Evolutionary conservation across 2,329 filamentous ascomycete genomes (phyloP), one percentile per base, ranked within the genome.

Genomic region (Colletotrichum chrysophilum): DNA sequence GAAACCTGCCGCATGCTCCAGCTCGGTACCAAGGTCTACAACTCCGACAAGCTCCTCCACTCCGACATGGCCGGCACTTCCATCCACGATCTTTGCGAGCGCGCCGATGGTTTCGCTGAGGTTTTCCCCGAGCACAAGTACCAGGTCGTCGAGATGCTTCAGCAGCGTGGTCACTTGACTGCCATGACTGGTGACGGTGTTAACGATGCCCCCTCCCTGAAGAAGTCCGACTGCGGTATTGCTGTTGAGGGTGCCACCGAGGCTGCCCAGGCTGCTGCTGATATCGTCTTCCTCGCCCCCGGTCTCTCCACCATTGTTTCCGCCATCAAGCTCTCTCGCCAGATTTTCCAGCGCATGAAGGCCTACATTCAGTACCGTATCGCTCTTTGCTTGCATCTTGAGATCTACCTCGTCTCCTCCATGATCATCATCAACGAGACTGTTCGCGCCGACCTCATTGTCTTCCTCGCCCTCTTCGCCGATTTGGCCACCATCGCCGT

Each of bases 351-450:
- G 88, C 92, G 93, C 81, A 94, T 94, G 93, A 94, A 94, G 89
- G 91, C 92, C 32, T 94, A 94, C 84, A 93, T 94, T 76, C 92
- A 94, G 86, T 94, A 94, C 87, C 93, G 93, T 89, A 94, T 94
- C 82, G 93, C 93, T 66, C 90, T 94, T 76, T 94, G 93, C 85
- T 87, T 94, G 77, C 93, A 94, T 84, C 88, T 94, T 80, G 93
- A 94, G 85, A 92, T 95, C 83, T 95, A 95, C 89, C 88, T 95
- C 28, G 92, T 93, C 79, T 93, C 92, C 76, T 94, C 93, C 38
- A 95, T 95, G 92, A 93, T 95, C 84, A 94, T 94, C 87, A 91
- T 95, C 86, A 93, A 94, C 87, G 93, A 95, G 88, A 94, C 93
- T 77, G 90, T 95, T 83, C 89, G 90, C 78, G 91, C 91, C 77